Percentiles rank a stretch among this genome's conserved stretches.
These are phyloP conservation scores for Skeletonema menzelii DNA, from an alignment of 108 stramenopile genomes.

Conservation along the genomic window DNA sequence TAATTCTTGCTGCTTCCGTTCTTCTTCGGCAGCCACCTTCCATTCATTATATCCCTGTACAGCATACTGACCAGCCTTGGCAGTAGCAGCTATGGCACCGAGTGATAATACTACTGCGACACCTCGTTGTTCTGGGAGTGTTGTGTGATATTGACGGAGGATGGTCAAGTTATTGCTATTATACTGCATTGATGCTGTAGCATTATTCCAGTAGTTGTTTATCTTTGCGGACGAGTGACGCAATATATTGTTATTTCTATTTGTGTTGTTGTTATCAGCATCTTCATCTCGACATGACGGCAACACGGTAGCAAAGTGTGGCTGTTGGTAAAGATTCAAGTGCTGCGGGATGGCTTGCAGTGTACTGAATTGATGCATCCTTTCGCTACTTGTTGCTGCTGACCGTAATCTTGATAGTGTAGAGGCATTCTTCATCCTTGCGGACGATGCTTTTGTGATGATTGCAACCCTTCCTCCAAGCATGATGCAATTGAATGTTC, in stretches of 20 bases:
- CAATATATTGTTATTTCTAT: background rate
- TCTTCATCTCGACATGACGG: background rate
- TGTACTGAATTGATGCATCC: background rate
- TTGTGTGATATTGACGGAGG: slow-evolving; percentile 45
- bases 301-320: no score
- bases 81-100: slow-evolving; percentile 70
- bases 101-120: slow-evolving; percentile 65
- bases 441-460: background rate
- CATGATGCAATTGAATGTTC: background rate
- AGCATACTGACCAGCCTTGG: slow-evolving; percentile 76
- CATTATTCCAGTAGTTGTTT: background rate
- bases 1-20: slow-evolving; percentile 32
- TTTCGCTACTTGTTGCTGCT: background rate
- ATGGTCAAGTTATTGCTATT: background rate
- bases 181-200: background rate
- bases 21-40: slow-evolving; percentile 39
- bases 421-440: background rate
- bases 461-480: background rate
- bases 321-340: background rate
- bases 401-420: background rate
- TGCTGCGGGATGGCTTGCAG: background rate
- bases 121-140: slow-evolving; percentile 39
- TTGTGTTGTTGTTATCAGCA: background rate
- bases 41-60: slow-evolving; percentile 73
- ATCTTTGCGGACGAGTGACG: background rate